Evolutionary conservation across 2,329 filamentous ascomycete genomes (phyloP), one percentile per base, ranked within the genome.

Genomic region (Cordyceps farinosa): DNA sequence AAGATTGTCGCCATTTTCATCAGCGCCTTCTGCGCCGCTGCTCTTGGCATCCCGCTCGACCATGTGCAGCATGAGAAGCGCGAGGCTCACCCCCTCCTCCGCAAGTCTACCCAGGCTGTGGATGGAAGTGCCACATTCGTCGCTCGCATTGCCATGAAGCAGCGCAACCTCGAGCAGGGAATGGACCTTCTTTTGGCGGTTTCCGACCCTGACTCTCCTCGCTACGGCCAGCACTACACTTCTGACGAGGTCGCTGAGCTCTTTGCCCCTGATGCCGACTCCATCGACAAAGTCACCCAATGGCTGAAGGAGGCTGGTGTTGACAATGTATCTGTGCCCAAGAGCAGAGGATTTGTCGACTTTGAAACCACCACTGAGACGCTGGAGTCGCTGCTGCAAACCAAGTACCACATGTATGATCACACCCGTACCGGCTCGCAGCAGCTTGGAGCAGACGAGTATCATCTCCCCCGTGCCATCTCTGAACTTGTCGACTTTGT

Each of bases 231-330:
- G 32, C 52, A 62, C 44, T 62, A 62, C 63, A 64, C 50, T 15
- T 30, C 51, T 5, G 52, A 62, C 1, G 52, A 62, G 44, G 50
- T 50, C 6, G 30, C 38, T 1, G n/a, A 45, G 10, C 40, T 62
- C 9, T 62, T 62, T 30, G 40, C 60, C 3, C 60, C 60, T 5
- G 60, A 66, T 9, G 63, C 71, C 11, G 79, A 82, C 44, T 74
- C 81, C 3, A 77, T 85, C 4, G 74, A 79, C 22, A 73, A 79
- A 2, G 81, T 86, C 32, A 78, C 78, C 67, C 68, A 76, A 8
- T 87, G 84, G 84, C 76, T 87, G 10, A 70, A 75, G n/a, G 69
- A 71, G 9, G 77, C 80, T 47, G 85, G 84, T 3, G 83, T 87
- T 60, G 73, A 75, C 3, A 77, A 81, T 4, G 74, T 86, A 53